These are phyloP conservation scores for Candida insectorum DNA, from an alignment of 805 yeast genomes.

Conservation along the genomic window DNA sequence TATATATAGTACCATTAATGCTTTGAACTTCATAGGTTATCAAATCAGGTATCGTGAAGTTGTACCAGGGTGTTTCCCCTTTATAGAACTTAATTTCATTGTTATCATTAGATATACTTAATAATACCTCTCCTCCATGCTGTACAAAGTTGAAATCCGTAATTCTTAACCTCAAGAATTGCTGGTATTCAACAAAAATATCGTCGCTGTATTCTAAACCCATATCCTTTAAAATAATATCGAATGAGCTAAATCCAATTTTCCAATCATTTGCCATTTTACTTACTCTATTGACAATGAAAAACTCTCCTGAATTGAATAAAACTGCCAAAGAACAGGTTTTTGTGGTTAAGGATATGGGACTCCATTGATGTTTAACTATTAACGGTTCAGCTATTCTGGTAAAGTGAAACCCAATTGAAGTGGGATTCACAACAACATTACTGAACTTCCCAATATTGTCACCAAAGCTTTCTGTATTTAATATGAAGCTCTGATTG, in stretches of 20 bases:
- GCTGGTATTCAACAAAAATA: conserved; percentile 16
- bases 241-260: conserved; percentile 24
- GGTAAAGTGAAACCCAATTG: conserved; percentile 26
- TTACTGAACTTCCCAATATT: conserved; percentile 25
- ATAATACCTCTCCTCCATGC: neutral
- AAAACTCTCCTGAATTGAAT: conserved; percentile 36
- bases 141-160: conserved; percentile 22
- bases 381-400: conserved; percentile 31
- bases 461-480: too few relatives aligned
- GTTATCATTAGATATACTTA: conserved; percentile 1
- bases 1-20: conserved; percentile 2
- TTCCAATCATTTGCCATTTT: conserved; percentile 19
- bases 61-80: neutral
- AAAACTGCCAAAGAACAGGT: conserved; percentile 31
- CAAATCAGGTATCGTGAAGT: neutral
- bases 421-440: conserved; percentile 21
- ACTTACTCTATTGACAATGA: conserved; percentile 27
- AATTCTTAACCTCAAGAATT: conserved; percentile 21
- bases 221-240: conserved; percentile 20
- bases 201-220: conserved; percentile 14
- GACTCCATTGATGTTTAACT: conserved; percentile 35
- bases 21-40: conserved; percentile 1
- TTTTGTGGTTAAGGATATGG: conserved; percentile 17
- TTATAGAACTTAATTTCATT: conserved; percentile 1
- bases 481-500: conserved; percentile 21